These are phyloP conservation scores for Ilex paraguariensis DNA, from an alignment of 305 asterid genomes.

Conservation along the genomic window DNA sequence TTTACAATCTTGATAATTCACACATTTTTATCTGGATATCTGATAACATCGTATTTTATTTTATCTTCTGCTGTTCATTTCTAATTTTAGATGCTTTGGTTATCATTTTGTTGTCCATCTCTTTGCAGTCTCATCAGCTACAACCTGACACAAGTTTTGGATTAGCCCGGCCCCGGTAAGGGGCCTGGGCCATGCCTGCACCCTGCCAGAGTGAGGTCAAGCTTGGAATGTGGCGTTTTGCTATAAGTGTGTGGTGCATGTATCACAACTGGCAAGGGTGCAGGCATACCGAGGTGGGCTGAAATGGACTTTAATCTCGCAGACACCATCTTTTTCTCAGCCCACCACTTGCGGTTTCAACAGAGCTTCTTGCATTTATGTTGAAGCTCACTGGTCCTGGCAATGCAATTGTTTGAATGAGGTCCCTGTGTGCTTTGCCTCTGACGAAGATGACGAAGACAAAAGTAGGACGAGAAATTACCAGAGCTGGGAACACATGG, in stretches of 20 bases:
- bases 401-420: too few species aligned
- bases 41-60: too few species aligned
- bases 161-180: constrained; percentile 99
- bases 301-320: constrained; percentile 29
- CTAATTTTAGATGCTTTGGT: neutral
- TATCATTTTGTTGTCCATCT: neutral
- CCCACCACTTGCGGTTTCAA: constrained; percentile 43
- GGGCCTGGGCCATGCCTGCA: constrained; percentile 99
- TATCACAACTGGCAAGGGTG: constrained; percentile 51
- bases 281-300: constrained; percentile 85
- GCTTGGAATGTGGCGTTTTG: constrained; percentile 16
- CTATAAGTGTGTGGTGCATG: constrained; percentile 50
- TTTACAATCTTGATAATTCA: too few species aligned
- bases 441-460: too few species aligned
- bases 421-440: too few species aligned
- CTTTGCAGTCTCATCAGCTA: constrained; percentile 78
- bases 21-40: too few species aligned
- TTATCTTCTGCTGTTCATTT: too few species aligned
- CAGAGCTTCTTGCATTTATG: constrained; percentile 35
- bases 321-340: constrained; percentile 14
- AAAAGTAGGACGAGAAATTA: too few species aligned
- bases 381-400: constrained; percentile 29
- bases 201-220: constrained; percentile 45
- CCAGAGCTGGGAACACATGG: too few species aligned
- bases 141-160: constrained; percentile 82